Evolutionary conservation across 2,329 filamentous ascomycete species (phyloP), one percentile per base, ranked within the genome.

Genomic region (Fusarium goolgardi): DNA sequence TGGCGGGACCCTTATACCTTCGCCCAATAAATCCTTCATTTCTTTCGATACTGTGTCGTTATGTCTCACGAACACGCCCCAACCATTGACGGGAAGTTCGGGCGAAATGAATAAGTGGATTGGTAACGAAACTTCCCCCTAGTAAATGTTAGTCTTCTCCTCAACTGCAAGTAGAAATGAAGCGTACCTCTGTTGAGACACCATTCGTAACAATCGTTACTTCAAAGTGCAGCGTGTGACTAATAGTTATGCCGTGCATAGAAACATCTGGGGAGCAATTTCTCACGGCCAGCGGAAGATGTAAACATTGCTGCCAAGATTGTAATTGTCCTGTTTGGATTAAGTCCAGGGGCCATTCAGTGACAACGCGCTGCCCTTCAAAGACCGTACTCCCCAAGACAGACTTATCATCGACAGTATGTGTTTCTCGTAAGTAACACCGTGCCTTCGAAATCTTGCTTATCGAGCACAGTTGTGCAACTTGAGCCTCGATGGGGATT

Each of bases 281-380:
- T 18, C 58, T 39, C 2, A 63, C 35, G 2, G 58, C 58, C 5
- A 41, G 6, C 0, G 59, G 59, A 2, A 63, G 35, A 5, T 63
- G 50, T 6, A 63, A 6, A 11, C 59, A 63, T 34, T 63, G 50
- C 10, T 63, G 58, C 59, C 59, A 63, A 1, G 45, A 56, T 5
- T 51, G 35, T 0, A 29, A 8, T 0, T 40, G 39, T 0, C 11
- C 41, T 6, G 8, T 8, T 0, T 40, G 35, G 2, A 10, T 23
- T 13, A 63, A 16, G 9, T 49, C 37, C 2, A 63, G 5, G 1
- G 59, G 58, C 59, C 59, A 63, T 0, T 63, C 59, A 0, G 59
- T 63, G 1, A 63, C 59, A 44, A 49, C 18, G 1, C 59, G 43
- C 0, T 63, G 57, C 10, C 58, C 59, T 0, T 63, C 50, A 2